phyloP scores from a whole-genome alignment of 257 asterid species.

The Solanum paucissectum region DNA sequence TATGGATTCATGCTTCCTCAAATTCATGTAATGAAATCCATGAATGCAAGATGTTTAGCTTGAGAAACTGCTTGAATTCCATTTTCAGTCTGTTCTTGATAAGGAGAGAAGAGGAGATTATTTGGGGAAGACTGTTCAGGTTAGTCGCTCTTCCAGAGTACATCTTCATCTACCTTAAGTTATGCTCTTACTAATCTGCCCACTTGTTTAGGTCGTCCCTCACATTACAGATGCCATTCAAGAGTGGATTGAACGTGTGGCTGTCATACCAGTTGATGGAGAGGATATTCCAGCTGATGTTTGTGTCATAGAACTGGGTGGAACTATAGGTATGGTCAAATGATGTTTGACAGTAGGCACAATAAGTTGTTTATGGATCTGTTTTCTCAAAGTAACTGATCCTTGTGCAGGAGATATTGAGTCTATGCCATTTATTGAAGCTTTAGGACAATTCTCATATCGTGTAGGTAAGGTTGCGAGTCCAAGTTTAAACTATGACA shows the following conservation, averaged over 20 bases:
- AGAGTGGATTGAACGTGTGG: constrained; percentile 77
- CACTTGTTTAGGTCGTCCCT: constrained; percentile 55
- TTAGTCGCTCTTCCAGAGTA: constrained; percentile 6
- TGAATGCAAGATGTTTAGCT: background rate
- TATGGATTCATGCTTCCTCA: background rate
- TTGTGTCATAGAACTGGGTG: constrained; percentile 79
- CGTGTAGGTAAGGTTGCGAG: constrained; percentile 49
- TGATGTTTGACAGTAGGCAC: background rate
- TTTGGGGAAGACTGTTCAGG: constrained; percentile 74
- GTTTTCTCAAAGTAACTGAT: background rate
- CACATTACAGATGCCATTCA: constrained; percentile 82
- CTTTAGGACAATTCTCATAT: constrained; percentile 73
- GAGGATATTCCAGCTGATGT: constrained; percentile 79
- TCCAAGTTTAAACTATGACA: background rate
- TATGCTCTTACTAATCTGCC: constrained; percentile 3
- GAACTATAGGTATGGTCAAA: constrained; percentile 53
- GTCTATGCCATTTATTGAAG: constrained; percentile 77
- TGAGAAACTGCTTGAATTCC: constrained; percentile 3
- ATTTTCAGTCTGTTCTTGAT: constrained; percentile 48
- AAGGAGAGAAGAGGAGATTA: constrained; percentile 77
- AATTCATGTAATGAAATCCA: background rate
- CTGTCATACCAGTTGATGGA: constrained; percentile 64
- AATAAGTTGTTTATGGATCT: background rate
- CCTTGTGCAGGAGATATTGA: constrained; percentile 61
- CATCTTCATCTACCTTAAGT: background rate